A percentile compares a stretch with the other conserved stretches of the same genome.
phyloP scores from a whole-genome alignment of 208 protist species.

The Novymonas esmeraldas region DNA sequence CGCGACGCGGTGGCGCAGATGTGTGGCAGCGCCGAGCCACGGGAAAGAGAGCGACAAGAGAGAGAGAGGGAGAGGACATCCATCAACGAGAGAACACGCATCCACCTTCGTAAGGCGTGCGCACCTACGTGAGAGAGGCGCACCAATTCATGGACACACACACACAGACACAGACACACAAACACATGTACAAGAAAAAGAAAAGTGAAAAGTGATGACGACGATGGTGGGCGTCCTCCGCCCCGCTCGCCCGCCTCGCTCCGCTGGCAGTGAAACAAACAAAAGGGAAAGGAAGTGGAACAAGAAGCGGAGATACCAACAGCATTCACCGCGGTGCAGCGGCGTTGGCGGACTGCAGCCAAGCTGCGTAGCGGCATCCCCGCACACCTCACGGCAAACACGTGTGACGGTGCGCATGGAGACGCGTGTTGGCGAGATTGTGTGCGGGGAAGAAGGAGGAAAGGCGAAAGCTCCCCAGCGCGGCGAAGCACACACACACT shows the following conservation, averaged over 20 bases:
- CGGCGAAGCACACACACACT: too few relatives aligned
- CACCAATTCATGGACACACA: too few relatives aligned
- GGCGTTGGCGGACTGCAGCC: background rate
- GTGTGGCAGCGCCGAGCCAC: background rate
- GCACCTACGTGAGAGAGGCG: too few relatives aligned
- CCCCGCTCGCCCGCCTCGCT: too few relatives aligned
- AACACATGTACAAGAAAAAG: too few relatives aligned
- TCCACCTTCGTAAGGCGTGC: too few relatives aligned
- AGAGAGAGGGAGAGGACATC: background rate
- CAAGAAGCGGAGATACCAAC: background rate
- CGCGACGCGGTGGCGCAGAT: background rate
- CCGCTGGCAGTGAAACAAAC: background rate
- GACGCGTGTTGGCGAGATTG: too few relatives aligned
- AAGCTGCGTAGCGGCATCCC: background rate
- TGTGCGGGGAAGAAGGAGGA: background rate
- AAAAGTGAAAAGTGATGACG: background rate
- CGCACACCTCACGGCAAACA: background rate
- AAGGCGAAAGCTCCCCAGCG: too few relatives aligned
- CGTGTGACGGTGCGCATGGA: background rate
- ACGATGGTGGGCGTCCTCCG: too few relatives aligned
- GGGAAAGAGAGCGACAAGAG: background rate
- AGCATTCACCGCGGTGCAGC: background rate
- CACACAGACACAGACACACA: too few relatives aligned
- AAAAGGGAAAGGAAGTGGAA: background rate
- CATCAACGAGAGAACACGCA: too few relatives aligned